Conservation (phyloP, 2,329 filamentous ascomycete species). For the Diaporthe ilicicola region DNA sequence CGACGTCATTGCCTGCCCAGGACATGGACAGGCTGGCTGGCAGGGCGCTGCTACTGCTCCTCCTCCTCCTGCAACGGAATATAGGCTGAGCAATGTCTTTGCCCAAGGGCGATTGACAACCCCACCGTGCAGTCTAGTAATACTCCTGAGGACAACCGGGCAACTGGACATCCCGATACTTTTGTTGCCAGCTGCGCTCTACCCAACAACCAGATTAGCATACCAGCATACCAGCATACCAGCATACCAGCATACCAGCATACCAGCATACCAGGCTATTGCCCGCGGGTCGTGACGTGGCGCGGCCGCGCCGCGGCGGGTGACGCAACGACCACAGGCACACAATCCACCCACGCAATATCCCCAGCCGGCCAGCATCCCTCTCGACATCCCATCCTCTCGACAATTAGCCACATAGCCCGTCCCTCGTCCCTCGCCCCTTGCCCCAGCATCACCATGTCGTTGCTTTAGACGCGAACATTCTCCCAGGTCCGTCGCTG, state of each 20-base stretch:
- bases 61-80: no score
- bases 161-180: no score
- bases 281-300: slow-evolving; percentile 5
- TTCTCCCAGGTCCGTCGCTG: background rate
- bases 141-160: no score
- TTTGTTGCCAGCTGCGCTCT: background rate
- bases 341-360: no score
- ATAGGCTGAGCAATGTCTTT: no score
- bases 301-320: background rate
- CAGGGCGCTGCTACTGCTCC: background rate
- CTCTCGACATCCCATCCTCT: background rate
- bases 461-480: background rate
- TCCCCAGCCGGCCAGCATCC: background rate
- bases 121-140: background rate
- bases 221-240: background rate
- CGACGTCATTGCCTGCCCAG: slow-evolving; percentile 9
- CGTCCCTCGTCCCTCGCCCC: background rate
- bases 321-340: background rate
- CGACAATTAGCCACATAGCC: background rate
- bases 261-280: background rate
- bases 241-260: background rate
- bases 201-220: no score
- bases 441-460: slow-evolving; percentile 1
- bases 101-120: no score
- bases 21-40: no score